Conservation (phyloP, 805 yeast genomes). For the Kodamaea neixiangensis region DNA sequence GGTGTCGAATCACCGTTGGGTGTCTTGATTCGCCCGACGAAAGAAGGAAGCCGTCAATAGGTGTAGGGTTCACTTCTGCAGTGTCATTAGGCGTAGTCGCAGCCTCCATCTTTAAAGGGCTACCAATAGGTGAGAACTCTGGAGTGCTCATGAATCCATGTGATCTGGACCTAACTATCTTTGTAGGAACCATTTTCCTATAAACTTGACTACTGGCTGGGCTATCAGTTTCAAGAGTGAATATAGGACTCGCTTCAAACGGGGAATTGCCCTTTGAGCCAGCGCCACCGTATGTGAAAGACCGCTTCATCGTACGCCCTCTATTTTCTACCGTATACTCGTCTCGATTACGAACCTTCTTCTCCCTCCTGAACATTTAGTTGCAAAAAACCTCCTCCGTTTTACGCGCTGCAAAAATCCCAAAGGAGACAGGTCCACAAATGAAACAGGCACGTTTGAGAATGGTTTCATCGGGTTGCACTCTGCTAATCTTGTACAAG, state of each 20-base stretch:
- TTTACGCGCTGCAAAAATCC: not conserved
- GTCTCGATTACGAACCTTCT: not conserved
- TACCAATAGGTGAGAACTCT: not conserved
- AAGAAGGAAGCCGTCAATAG: not conserved
- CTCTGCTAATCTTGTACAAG: not conserved
- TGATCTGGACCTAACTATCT: not conserved
- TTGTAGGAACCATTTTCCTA: not conserved
- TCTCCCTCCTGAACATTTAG: not conserved
- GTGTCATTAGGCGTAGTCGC: not conserved
- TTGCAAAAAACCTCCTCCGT: not conserved
- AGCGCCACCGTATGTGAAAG: not conserved
- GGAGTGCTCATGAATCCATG: not conserved
- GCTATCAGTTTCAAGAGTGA: not conserved
- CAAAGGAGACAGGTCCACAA: not conserved
- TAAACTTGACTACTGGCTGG: not conserved
- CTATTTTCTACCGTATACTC: not conserved
- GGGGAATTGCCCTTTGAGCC: not conserved
- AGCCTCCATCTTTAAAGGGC: not conserved
- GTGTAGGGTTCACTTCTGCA: not conserved
- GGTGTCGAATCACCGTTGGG: conserved; percentile 3
- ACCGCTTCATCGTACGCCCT: conserved; percentile 1
- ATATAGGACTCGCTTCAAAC: not conserved
- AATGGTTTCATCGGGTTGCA: not conserved
- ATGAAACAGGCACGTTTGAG: not conserved
- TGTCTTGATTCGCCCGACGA: not conserved